Evolutionary conservation across 257 asterid genomes (phyloP), one percentile per base, ranked within the genome.

Genomic region (Linaria vulgaris): DNA sequence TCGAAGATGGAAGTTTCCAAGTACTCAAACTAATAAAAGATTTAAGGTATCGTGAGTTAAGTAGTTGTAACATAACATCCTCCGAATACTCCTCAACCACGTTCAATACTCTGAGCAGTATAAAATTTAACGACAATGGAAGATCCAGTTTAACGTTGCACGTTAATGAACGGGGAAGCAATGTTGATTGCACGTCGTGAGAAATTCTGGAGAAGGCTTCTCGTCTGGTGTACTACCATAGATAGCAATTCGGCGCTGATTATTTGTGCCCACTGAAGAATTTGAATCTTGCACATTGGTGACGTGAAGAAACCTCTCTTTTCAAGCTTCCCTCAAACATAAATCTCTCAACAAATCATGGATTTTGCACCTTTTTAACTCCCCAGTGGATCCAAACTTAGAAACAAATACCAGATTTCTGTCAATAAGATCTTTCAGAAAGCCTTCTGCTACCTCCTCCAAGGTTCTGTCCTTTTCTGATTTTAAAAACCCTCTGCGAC

Each of bases 271-370:
- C 30, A 27, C 13, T 30, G 17, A 27, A 7, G 9, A 4, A 34
- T 34, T 11, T 4, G 41, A 25, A 12, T 7, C 24, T 16, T 9
- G 30, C 20, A 12, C 39, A 16, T 20, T 38, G 12, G 63, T 25
- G 15, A 14, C 63, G 19, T 19, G 19, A 3, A 58, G 11, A 58
- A 58, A 58, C 10, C 38, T 44, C 49, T 58, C 63, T 3, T 44
- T 38, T 11, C 31, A 31, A 34, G 63, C 63, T 37, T 38, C 49
- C 37, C 46, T 58, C 49, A 58, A 22, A 25, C 63, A 9, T 57
- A 57, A 10, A 20, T 57, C 49, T 49, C 63, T 57, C 17, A 57
- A 13, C 13, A 57, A 45, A 44, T 58, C 63, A 58, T 58, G 63
- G 6, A 58, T 58, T 25, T 17, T 58, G 50, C 24, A 58, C 3